Percentiles rank a stretch among this genome's conserved stretches.
phyloP scores from a whole-genome alignment of 108 stramenopile genomes.

The Mayamaea pseudoterrestris region DNA sequence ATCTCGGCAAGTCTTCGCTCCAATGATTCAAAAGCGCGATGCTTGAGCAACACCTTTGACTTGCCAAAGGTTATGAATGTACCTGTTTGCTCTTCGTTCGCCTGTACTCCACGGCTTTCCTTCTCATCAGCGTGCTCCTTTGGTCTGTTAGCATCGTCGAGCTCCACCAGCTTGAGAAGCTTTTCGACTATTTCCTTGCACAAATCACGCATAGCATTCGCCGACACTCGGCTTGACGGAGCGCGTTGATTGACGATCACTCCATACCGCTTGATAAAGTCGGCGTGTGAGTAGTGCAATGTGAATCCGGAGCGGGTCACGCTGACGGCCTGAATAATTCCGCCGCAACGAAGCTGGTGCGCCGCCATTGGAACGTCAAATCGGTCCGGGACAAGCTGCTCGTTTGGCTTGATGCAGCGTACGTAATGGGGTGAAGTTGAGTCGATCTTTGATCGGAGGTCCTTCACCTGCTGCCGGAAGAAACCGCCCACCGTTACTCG shows the following conservation, averaged over 20 bases:
- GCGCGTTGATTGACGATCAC: too few species aligned
- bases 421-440: slow-evolving; percentile 59
- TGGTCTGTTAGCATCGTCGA: too few species aligned
- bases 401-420: slow-evolving; percentile 79
- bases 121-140: too few species aligned
- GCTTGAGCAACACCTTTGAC: slow-evolving; percentile 1
- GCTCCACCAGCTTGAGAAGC: too few species aligned
- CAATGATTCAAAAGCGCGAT: neutral
- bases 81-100: too few species aligned
- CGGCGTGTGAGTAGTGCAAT: slow-evolving; percentile 29
- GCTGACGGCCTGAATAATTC: slow-evolving; percentile 58
- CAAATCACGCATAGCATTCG: too few species aligned
- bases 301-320: slow-evolving; percentile 62
- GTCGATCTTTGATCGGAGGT: slow-evolving; percentile 41
- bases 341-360: slow-evolving; percentile 63
- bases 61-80: neutral
- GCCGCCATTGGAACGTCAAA: slow-evolving; percentile 44
- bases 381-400: slow-evolving; percentile 25
- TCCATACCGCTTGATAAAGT: slow-evolving; percentile 38
- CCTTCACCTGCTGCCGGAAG: slow-evolving; percentile 43
- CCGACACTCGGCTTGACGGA: too few species aligned
- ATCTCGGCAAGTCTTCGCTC: neutral
- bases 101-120: too few species aligned
- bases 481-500: slow-evolving; percentile 45
- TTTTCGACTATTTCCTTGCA: too few species aligned